Evolutionary conservation across 345 rosid species (phyloP).

Genomic region (Chamaenerion angustifolium): DNA sequence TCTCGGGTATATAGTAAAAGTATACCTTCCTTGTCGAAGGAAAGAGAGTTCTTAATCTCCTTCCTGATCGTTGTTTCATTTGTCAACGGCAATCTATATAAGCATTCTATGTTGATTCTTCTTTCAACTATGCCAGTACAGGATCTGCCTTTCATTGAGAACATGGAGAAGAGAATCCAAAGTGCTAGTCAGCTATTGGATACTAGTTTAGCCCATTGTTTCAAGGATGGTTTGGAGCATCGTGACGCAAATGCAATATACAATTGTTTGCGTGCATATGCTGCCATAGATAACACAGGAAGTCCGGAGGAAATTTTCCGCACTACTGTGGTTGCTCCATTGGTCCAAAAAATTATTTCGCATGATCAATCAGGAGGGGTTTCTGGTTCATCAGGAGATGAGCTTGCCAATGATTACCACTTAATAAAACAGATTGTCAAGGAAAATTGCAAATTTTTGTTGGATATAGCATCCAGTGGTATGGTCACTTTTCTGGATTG

Average conservation of each 20-base stretch:
- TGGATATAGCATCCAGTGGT: slow-evolving; percentile 85
- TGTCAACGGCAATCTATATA: slow-evolving; percentile 1
- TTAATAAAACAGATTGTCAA: slow-evolving; percentile 52
- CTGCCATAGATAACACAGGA: slow-evolving; percentile 69
- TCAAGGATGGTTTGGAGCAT: slow-evolving; percentile 77
- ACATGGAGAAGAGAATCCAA: slow-evolving; percentile 94
- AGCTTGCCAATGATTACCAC: slow-evolving; percentile 66
- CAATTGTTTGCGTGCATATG: slow-evolving; percentile 94
- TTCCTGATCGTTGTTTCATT: not conserved
- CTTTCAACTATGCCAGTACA: slow-evolving; percentile 73
- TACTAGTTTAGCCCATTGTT: slow-evolving; percentile 96
- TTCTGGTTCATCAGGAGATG: slow-evolving; percentile 46
- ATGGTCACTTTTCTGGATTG: slow-evolving; percentile 5
- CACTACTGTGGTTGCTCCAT: slow-evolving; percentile 59
- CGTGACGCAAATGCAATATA: slow-evolving; percentile 77
- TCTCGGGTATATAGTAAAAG: not conserved
- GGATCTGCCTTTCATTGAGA: slow-evolving; percentile 94
- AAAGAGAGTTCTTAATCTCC: not conserved
- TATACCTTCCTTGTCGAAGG: not conserved
- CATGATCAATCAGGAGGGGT: slow-evolving; percentile 32
- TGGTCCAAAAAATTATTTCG: slow-evolving; percentile 47
- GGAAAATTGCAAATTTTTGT: slow-evolving; percentile 67
- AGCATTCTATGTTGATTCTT: slow-evolving; percentile 31
- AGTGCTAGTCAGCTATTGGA: slow-evolving; percentile 71
- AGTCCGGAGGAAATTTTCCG: slow-evolving; percentile 87